Percentiles rank a stretch among this genome's conserved stretches.
Evolutionary conservation across 805 yeast species (phyloP).

Genomic region (Starmera dryadoides): DNA sequence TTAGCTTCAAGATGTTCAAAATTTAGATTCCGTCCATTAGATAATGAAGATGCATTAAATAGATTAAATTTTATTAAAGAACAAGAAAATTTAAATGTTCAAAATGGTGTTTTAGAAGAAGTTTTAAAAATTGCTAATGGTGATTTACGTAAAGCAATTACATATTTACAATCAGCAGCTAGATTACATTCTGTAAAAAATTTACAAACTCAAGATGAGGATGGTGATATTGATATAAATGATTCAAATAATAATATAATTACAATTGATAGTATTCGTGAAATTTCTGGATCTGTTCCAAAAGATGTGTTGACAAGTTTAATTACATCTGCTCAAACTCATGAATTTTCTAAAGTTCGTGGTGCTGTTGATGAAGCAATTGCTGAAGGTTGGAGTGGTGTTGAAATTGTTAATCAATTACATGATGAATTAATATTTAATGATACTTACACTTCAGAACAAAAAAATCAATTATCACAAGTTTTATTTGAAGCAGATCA

Average conservation of each 20-base stretch:
- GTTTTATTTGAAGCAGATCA: constrained; percentile 70
- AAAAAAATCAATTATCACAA: constrained; percentile 60
- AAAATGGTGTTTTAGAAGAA: constrained; percentile 48
- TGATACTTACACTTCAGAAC: constrained; percentile 38
- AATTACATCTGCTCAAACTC: constrained; percentile 27
- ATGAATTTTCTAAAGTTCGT: constrained; percentile 27
- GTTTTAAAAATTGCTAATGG: constrained; percentile 76
- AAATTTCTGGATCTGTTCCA: constrained; percentile 74
- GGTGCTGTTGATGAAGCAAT: constrained; percentile 42
- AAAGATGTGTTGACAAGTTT: constrained; percentile 35
- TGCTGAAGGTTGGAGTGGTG: constrained; percentile 73
- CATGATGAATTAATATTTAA: constrained; percentile 60
- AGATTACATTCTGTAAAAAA: constrained; percentile 32
- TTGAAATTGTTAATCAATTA: constrained; percentile 61
- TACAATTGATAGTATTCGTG: constrained; percentile 44
- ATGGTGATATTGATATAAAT: constrained; percentile 29
- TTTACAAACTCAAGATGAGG: constrained; percentile 13
- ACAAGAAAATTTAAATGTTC: constrained; percentile 36
- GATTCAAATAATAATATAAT: constrained; percentile 28
- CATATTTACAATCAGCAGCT: constrained; percentile 79
- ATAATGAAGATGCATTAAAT: constrained; percentile 57
- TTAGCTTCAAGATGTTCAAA: constrained; percentile 94
- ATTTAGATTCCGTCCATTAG: constrained; percentile 80
- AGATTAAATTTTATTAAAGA: constrained; percentile 55
- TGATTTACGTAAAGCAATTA: constrained; percentile 89